Evolutionary conservation across 305 asterid genomes (phyloP).

Genomic region (Fraxinus nigra): DNA sequence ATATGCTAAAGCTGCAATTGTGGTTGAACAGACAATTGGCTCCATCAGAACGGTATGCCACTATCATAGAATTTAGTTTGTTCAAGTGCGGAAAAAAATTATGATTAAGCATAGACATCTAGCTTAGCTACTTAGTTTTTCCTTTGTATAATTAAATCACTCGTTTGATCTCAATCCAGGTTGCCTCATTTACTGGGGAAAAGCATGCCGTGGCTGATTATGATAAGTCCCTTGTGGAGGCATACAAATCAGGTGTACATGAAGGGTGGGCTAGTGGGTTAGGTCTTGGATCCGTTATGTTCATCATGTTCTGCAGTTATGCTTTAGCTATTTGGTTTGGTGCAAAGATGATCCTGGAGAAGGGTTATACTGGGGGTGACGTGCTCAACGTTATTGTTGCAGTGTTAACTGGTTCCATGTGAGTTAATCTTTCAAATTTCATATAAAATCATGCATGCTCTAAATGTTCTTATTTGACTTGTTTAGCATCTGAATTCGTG

Average conservation of each 20-base stretch:
- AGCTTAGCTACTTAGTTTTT: background rate
- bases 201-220: constrained; percentile 55
- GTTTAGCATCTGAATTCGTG: background rate
- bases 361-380: constrained; percentile 61
- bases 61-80: background rate
- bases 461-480: background rate
- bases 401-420: constrained; percentile 60
- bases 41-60: constrained; percentile 62
- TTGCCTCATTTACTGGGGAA: constrained; percentile 73
- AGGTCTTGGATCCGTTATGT: constrained; percentile 52
- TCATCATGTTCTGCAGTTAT: constrained; percentile 52
- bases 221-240: constrained; percentile 50
- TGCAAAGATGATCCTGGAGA: constrained; percentile 58
- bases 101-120: background rate
- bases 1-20: constrained; percentile 58
- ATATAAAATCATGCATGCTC: background rate
- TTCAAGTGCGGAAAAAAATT: background rate
- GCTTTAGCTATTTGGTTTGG: constrained; percentile 69
- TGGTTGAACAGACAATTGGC: constrained; percentile 69
- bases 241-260: constrained; percentile 51
- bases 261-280: constrained; percentile 71
- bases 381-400: constrained; percentile 55
- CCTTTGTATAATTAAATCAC: background rate
- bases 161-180: constrained; percentile 33
- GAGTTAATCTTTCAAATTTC: constrained; percentile 21